phyloP scores from a whole-genome alignment of 176 grass and related monocot genomes.

The Secale cereale region DNA sequence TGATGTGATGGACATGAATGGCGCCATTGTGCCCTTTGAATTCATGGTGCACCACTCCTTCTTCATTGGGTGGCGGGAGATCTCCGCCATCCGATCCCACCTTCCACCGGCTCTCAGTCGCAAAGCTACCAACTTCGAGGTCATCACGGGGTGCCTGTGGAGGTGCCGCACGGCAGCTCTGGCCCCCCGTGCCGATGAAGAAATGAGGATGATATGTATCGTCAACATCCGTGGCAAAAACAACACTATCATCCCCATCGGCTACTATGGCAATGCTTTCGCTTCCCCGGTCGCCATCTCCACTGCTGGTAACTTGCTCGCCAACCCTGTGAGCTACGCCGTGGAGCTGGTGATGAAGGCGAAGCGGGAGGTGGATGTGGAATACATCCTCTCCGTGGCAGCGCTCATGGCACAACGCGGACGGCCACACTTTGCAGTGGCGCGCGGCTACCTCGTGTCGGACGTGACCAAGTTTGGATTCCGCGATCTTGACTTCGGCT shows the following conservation, averaged over 20 bases:
- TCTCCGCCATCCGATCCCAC: too few relatives aligned
- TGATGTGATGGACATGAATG: too few relatives aligned
- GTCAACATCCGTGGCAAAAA: constrained; percentile 32
- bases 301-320: constrained; percentile 21
- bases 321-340: constrained; percentile 40
- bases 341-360: constrained; percentile 25
- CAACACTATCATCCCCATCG: neutral
- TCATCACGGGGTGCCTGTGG: constrained; percentile 4
- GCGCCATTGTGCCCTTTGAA: too few relatives aligned
- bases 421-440: neutral
- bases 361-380: neutral
- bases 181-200: neutral
- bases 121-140: constrained; percentile 35
- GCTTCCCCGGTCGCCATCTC: neutral
- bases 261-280: constrained; percentile 47
- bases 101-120: too few relatives aligned
- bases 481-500: constrained; percentile 49
- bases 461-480: constrained; percentile 43
- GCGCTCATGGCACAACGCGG: neutral
- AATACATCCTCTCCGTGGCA: neutral
- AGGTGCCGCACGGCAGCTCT: constrained; percentile 34
- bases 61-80: too few relatives aligned
- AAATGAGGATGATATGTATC: neutral
- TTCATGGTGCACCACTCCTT: too few relatives aligned
- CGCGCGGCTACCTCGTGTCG: constrained; percentile 30